Conservation (phyloP, 441 rosid species). For the Gossypium lobatum region DNA sequence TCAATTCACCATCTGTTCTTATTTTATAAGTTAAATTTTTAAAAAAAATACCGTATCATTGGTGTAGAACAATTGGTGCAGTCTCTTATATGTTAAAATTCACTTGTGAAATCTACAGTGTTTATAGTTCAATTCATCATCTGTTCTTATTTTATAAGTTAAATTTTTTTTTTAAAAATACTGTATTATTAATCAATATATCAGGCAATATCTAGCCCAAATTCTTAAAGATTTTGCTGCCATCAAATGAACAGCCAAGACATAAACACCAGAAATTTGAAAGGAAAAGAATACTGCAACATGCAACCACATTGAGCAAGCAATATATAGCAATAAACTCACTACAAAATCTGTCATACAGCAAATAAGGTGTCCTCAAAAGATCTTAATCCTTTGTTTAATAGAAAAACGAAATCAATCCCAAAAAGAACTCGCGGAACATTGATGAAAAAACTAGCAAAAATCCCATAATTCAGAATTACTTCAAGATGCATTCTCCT, state of each 20-base stretch:
- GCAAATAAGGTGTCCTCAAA: constrained; percentile 4
- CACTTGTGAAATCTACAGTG: neutral
- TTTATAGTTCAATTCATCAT: neutral
- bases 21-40: too few relatives aligned
- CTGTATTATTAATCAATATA: too few relatives aligned
- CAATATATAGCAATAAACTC: constrained; percentile 9
- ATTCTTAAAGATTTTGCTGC: neutral
- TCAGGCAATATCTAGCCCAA: too few relatives aligned
- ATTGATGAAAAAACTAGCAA: constrained; percentile 19
- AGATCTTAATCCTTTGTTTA: constrained; percentile 4
- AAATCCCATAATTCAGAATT: constrained; percentile 6
- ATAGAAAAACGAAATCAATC: constrained; percentile 8
- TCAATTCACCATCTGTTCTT: too few relatives aligned
- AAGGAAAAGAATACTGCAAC: neutral
- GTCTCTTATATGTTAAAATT: neutral
- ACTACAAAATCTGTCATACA: constrained; percentile 18
- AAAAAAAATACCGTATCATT: too few relatives aligned
- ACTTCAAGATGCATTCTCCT: constrained; percentile 46
- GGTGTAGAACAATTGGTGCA: neutral
- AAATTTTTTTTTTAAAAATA: too few relatives aligned
- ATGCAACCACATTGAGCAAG: neutral
- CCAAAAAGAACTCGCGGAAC: constrained; percentile 10
- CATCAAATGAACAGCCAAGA: neutral
- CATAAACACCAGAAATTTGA: constrained; percentile 5
- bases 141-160: neutral